Evolutionary conservation across 345 rosid genomes (phyloP).

Genomic region (Eucalyptus viminalis): DNA sequence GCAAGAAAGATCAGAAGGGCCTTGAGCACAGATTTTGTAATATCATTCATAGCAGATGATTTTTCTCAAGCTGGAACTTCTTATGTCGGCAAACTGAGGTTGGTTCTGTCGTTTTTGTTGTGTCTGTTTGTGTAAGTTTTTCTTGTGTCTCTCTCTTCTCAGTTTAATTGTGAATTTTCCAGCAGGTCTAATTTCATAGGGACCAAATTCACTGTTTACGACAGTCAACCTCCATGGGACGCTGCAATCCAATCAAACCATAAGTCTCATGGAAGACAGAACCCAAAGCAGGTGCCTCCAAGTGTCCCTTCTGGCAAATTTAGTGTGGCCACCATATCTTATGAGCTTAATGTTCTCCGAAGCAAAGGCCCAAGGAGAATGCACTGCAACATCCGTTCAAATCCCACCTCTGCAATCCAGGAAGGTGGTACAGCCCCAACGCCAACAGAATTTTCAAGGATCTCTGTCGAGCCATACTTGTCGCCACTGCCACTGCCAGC

Average conservation of each 20-base stretch:
- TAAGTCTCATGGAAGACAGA: slow-evolving; percentile 13
- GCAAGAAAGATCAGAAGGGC: slow-evolving; percentile 81
- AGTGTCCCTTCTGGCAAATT: slow-evolving; percentile 20
- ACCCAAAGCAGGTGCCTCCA: slow-evolving; percentile 31
- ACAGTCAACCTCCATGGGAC: slow-evolving; percentile 40
- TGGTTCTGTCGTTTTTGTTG: not conserved
- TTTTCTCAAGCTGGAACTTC: slow-evolving; percentile 52
- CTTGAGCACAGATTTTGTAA: slow-evolving; percentile 52
- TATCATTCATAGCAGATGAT: slow-evolving; percentile 54
- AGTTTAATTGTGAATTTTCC: not conserved
- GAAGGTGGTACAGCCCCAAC: slow-evolving; percentile 55
- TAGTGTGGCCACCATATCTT: slow-evolving; percentile 41
- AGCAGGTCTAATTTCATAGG: slow-evolving; percentile 90
- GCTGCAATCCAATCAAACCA: slow-evolving; percentile 10
- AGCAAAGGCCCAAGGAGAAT: slow-evolving; percentile 93
- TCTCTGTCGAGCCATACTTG: not conserved
- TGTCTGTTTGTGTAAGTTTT: not conserved
- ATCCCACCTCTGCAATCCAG: slow-evolving; percentile 53
- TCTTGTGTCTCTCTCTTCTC: not conserved
- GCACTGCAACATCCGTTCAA: slow-evolving; percentile 58
- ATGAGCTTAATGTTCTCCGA: slow-evolving; percentile 75
- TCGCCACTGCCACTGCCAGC: not conserved
- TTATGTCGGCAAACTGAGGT: slow-evolving; percentile 74
- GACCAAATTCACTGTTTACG: slow-evolving; percentile 71
- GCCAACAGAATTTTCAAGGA: slow-evolving; percentile 26